Base-by-base conservation (phyloP, 495 filamentous ascomycete genomes). In the Podospora pseudopauciseta region DNA sequence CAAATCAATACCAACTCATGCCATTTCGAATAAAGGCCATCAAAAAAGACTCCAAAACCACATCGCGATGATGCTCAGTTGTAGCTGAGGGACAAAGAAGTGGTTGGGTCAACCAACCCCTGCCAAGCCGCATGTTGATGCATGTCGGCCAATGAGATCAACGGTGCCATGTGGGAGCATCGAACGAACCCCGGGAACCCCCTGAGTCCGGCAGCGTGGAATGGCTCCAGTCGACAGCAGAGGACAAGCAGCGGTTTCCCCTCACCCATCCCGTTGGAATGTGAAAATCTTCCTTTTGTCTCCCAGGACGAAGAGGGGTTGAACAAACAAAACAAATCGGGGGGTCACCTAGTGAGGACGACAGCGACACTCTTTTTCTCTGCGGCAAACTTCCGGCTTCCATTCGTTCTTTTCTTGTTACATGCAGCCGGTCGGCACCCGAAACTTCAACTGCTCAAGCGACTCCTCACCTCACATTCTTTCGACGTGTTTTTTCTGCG, bases 141-240 rank as follows among this genome's bases (percentile, higher is more conserved):
- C 56, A 59, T 59, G 18, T 59, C 68, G 62, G 30, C 74, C 74
- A 74, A 74, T 76, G 57, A 66, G 67, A 67, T 67, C n/a, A 20
- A 28, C 59, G 59, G 59, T 28, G 59, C 59, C 59, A 65, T 28
- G 65, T 53, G 68, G 71, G 67, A 60, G 49, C 71, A 72, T 67
- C 60, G 54, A 57, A 64, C 67, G 65, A 56, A 64, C 68, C 65
- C 71, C 32, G 60, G 59, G 59, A 32, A 26, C 60, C 74, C 72
- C 74, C 74, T 76, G 74, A 76, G 70, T 70, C 27, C 63, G 63
- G 57, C 70, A 72, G 65, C 68, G 61, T 66, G 68, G 62, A 68
- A 54, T 66, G 66, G 61, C 18, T 56, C 39, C 49, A 56, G 59
- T 39, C 56, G 65, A 57, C 62, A 23, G 16, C 20, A n/a, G 56